phyloP scores from a whole-genome alignment of 2,329 filamentous ascomycete genomes.

The Trichoderma hamatum region DNA sequence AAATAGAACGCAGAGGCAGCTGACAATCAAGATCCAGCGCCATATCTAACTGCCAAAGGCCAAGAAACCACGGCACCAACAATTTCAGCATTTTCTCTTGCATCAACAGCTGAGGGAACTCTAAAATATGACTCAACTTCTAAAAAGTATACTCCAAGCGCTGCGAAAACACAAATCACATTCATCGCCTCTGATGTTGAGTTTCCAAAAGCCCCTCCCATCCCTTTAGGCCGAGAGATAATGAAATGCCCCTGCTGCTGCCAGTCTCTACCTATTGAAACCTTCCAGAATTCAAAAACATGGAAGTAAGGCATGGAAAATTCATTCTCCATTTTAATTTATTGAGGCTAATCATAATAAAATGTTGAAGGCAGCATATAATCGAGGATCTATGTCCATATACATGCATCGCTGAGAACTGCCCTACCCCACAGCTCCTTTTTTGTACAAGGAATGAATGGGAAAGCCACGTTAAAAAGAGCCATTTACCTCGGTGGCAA shows the following conservation, averaged over 20 bases:
- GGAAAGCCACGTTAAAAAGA: slow-evolving; percentile 14
- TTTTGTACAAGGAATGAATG: slow-evolving; percentile 22
- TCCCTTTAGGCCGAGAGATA: not conserved
- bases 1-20: not conserved
- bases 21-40: not conserved
- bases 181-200: not conserved
- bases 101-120: slow-evolving; percentile 2
- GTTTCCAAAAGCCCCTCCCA: not conserved
- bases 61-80: not conserved
- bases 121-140: not conserved
- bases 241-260: slow-evolving; percentile 28
- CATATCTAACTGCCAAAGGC: not conserved
- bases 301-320: not conserved
- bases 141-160: not conserved
- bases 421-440: slow-evolving; percentile 17
- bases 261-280: slow-evolving; percentile 10
- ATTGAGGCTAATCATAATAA: not conserved
- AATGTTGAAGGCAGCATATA: slow-evolving; percentile 23
- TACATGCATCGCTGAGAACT: slow-evolving; percentile 28
- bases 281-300: not conserved
- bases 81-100: not conserved
- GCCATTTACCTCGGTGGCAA: slow-evolving; percentile 18
- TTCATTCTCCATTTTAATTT: not conserved
- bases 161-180: not conserved
- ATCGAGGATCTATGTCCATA: slow-evolving; percentile 28